Base-by-base conservation (phyloP, 306 rosid species). In the Ochetophila trinervis region DNA sequence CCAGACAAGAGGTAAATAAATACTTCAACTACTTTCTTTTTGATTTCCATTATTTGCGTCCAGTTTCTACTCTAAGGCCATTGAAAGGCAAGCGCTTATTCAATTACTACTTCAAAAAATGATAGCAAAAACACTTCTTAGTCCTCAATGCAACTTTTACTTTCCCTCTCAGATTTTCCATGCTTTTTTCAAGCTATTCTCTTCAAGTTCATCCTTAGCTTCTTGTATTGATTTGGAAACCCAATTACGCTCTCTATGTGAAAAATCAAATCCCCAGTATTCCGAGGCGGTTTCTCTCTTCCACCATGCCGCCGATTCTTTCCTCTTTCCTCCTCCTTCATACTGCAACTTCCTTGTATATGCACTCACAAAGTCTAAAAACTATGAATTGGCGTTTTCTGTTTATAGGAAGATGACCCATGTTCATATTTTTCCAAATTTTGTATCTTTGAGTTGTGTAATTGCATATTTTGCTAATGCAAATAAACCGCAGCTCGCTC, bases 211-310 rank as follows among this genome's bases (percentile, higher is more conserved):
- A 22, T 24, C 75, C 20, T 19, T 65, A 23, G 1, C 77, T 60
- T 82, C 84, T 5, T 22, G 44, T 9, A 3, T 34, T 23, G 60
- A 76, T 35, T 34, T 82, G 30, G 84, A 84, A 42, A 57, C 77
- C 76, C 89, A 78, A 24, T 74, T 88, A 61, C 65, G 62, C 19
- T 68, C 76, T 21, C 79, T 81, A 6, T 83, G 70, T 61, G 57
- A 56, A 35, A 82, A 74, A 0, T 81, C 84, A 47, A 71, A 77
- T 69, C 62, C 85, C 35, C 79, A 71, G 6, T 76, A 73, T 53
- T 53, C 76, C 0, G 80, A 87, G 60, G 96, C 93, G 0, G 59
- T 89, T 77, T 84, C 89, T 5, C 78, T 76, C 32, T 92, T 92
- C 64, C 61, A 79, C 57, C 70, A 57, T 4, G 62, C 85, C 51